Evolutionary conservation across 768 basidiomycete genomes (phyloP), one percentile per base, ranked within the genome.

Genomic region (Hypholoma sublateritium): DNA sequence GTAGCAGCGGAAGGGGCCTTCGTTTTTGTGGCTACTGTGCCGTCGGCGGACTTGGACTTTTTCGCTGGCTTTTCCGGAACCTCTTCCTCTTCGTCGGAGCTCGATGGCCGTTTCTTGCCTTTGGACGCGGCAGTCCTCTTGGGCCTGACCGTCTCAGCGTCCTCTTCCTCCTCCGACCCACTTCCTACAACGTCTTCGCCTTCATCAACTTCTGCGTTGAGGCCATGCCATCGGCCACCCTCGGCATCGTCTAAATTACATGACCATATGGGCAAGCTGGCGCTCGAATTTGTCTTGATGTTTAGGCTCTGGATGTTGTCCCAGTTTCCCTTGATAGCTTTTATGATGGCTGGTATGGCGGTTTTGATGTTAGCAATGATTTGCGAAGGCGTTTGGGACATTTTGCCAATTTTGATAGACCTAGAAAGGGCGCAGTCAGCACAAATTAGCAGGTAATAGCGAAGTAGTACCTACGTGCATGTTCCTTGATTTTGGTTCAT

Each of bases 401-500:
- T 71, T 2, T 81, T 82, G 45, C 86, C 89, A 50, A 98, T 78
- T 74, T 95, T 95, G 59, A 98, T 82, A 28, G 95, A 87, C 24
- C 93, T 95, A 63, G 36, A 36, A 1, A 1, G 39, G 12, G 25
- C 44, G 6, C 35, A 9, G 45, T 35, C 41, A 53, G 17, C 52
- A 47, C 25, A 6, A 32, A 47, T 24, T 28, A 17, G 39, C 41
- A 36, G 48, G 39, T 9, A 53, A 43, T 13, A 22, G n/a, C 37
- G 17, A 4, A 54, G 46, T 21, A 46, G 55, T 32, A 83, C 93
- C 50, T 76, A 95, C 92, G 88, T 86, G 83, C 90, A 93, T 5
- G 94, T 97, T 12, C 97, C 97, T 61, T 84, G 86, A 55, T 95
- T 93, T 73, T 95, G 91, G 70, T 95, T 91, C 88, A 97, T 91